phyloP scores from a whole-genome alignment of 2,329 filamentous ascomycete species.

The Blumeriella jaapii region DNA sequence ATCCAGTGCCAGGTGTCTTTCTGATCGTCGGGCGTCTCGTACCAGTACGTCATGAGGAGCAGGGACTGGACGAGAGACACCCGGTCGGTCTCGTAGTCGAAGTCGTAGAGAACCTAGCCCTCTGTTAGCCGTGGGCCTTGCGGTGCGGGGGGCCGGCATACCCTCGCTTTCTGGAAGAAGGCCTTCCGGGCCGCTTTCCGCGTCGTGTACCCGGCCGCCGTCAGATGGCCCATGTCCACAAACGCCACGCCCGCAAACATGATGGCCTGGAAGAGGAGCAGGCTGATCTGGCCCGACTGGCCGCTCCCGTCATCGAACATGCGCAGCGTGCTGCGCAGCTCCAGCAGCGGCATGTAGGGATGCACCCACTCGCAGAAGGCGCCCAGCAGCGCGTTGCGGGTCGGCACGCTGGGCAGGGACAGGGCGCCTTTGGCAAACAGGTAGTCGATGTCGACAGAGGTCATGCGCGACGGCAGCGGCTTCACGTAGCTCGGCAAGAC shows the following conservation, averaged over 20 bases:
- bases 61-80: constrained; percentile 81
- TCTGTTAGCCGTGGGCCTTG: constrained; percentile 7
- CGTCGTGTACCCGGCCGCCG: constrained; percentile 63
- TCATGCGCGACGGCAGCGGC: constrained; percentile 64
- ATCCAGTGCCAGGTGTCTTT: constrained; percentile 99
- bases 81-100: constrained; percentile 87
- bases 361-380: constrained; percentile 84
- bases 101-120: constrained; percentile 71
- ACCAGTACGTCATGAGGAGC: constrained; percentile 93
- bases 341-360: constrained; percentile 85
- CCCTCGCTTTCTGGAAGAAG: constrained; percentile 81
- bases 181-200: constrained; percentile 75
- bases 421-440: constrained; percentile 76
- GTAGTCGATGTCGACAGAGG: constrained; percentile 72
- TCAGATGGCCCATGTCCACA: constrained; percentile 67
- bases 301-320: constrained; percentile 57
- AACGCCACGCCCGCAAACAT: constrained; percentile 92
- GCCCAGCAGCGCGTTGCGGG: constrained; percentile 73
- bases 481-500: constrained; percentile 58
- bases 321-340: constrained; percentile 48
- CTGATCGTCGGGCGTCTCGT: constrained; percentile 91
- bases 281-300: constrained; percentile 58
- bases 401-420: constrained; percentile 53
- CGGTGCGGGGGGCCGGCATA: constrained; percentile 33
- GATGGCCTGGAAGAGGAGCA: constrained; percentile 84